Evolutionary conservation across 768 basidiomycete genomes (phyloP), one percentile per base, ranked within the genome.

Genomic region (Amanita phalloides): DNA sequence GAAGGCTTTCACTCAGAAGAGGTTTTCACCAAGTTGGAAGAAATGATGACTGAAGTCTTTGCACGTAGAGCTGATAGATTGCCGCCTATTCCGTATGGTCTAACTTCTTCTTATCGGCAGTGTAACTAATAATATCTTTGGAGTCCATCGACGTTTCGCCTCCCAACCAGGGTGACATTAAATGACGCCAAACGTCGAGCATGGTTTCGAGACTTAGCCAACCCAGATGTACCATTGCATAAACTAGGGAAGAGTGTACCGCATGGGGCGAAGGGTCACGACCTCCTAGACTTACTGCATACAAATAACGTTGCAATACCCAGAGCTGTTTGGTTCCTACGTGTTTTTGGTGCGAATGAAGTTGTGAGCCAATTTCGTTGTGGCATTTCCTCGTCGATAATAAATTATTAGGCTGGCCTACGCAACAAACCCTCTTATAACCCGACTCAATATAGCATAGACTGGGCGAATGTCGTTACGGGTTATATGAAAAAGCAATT

Each of bases 331-430:
- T 93, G 90, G 90, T 87, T 91, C 61, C 71, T 92, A 25, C 78
- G 90, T 17, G 88, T 90, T 3, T 80, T 90, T 58, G 90, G 90
- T 23, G 88, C 84, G 17, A 90, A 91, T 58, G 90, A 93, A 66
- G 88, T 86, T 45, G 88, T 89, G 61, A 43, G 69, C 53, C 45
- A n/a, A 21, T 46, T 33, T 49, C 20, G 48, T 38, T 21, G 9
- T 3, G 13, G 3, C 14, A 32, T 33, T 45, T 32, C 14, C 53
- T 13, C 56, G 37, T 43, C 25, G 45, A 30, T 45, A 8, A 33
- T 30, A 38, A 17, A 5, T 17, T 11, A 26, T 8, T 55, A 87
- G 87, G 79, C 84, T 20, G 86, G 84, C 26, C 66, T 88, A 38
- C 75, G 86, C 39, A 85, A 88, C 57, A 87, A 86, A 60, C 84